Conservation (phyloP, 208 protist species). For the Kentomonas sorsogonicus region DNA sequence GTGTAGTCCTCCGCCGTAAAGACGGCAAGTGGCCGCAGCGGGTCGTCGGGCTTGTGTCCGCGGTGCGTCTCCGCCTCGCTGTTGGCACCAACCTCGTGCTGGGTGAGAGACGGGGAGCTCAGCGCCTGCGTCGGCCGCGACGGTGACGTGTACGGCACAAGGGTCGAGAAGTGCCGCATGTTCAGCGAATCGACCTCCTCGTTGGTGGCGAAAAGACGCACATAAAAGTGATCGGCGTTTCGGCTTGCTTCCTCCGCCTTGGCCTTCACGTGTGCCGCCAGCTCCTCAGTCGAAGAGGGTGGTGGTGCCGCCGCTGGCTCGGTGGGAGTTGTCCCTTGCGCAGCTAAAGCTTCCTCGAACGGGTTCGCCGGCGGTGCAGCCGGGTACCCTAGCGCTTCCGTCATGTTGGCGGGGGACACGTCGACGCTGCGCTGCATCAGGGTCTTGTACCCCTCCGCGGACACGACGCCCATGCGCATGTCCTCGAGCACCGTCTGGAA, state of each 20-base stretch:
- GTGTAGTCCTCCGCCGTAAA: background rate
- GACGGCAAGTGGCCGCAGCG: background rate
- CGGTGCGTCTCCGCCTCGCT: background rate
- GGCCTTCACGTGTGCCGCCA: background rate
- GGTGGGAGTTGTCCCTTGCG: background rate
- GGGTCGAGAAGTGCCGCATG: conserved; percentile 39
- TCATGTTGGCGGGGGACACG: no score
- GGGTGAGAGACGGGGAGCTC: no score
- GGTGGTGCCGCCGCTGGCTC: background rate
- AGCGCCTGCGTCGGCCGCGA: no score
- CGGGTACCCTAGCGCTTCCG: no score
- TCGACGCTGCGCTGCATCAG: conserved; percentile 10
- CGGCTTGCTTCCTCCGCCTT: conserved; percentile 2
- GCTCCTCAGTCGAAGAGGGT: background rate
- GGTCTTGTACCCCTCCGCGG: background rate
- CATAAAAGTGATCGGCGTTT: conserved; percentile 5
- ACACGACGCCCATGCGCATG: conserved; percentile 41
- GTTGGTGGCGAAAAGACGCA: conserved; percentile 72
- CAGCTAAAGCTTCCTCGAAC: background rate
- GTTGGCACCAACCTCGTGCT: no score
- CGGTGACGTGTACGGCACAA: conserved; percentile 33
- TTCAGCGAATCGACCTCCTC: conserved; percentile 61
- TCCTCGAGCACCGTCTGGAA: conserved; percentile 60
- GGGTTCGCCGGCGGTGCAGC: no score
- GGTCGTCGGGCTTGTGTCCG: background rate